Evolutionary conservation across 495 filamentous ascomycete species (phyloP).

Genomic region (Annulohypoxylon nitens): DNA sequence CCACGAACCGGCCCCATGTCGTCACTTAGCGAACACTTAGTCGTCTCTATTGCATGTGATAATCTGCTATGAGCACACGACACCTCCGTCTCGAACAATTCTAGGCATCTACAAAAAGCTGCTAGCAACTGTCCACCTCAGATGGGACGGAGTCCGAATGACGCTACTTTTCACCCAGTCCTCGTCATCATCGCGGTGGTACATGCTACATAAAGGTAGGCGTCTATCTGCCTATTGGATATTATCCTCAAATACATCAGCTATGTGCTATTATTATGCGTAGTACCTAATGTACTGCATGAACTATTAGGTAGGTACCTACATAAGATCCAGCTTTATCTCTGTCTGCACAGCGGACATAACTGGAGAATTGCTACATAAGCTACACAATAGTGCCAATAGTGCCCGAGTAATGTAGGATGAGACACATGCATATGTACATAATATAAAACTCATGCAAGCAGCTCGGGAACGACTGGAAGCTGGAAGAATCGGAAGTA

Average conservation of each 20-base stretch:
- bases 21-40: constrained; percentile 29
- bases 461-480: constrained; percentile 8
- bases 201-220: background rate
- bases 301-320: background rate
- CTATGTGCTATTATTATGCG: background rate
- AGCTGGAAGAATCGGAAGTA: constrained; percentile 13
- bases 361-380: constrained; percentile 3
- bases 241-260: background rate
- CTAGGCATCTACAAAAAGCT: background rate
- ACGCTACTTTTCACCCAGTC: constrained; percentile 24
- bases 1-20: constrained; percentile 25
- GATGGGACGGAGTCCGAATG: constrained; percentile 22
- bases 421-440: constrained; percentile 23
- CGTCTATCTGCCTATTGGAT: background rate
- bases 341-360: constrained; percentile 1
- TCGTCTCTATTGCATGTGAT: constrained; percentile 42
- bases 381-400: constrained; percentile 3
- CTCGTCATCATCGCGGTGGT: constrained; percentile 28
- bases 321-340: background rate
- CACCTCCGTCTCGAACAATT: constrained; percentile 16
- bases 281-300: background rate
- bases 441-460: constrained; percentile 20
- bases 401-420: background rate
- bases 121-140: background rate
- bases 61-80: constrained; percentile 46